A percentile compares a stretch with the other conserved stretches of the same genome.
Conservation (phyloP, 78 protist species). For the Creolimax fragrantissima region DNA sequence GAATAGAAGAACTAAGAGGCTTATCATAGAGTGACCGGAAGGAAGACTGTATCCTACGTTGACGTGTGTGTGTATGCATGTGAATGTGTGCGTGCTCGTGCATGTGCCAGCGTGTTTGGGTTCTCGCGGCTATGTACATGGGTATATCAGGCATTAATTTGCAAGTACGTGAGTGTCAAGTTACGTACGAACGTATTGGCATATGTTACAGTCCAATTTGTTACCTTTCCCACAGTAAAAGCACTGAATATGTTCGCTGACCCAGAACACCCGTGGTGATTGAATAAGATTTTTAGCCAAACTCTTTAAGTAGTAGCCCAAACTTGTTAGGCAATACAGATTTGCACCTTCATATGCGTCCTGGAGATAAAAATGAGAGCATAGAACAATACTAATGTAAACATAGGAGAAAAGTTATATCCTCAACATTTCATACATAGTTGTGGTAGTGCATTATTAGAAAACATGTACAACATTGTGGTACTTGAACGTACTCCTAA, state of each 20-base stretch:
- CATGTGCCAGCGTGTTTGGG: too few relatives aligned
- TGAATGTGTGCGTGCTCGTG: too few relatives aligned
- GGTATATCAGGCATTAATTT: too few relatives aligned
- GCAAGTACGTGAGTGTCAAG: too few relatives aligned
- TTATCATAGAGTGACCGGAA: conserved; percentile 23
- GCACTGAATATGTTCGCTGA: not conserved
- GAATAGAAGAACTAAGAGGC: not conserved
- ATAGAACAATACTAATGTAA: too few relatives aligned
- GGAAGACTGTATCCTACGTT: not conserved
- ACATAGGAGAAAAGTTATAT: too few relatives aligned
- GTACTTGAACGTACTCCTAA: not conserved
- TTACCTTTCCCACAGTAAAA: conserved; percentile 9
- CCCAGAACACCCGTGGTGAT: not conserved
- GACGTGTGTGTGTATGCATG: too few relatives aligned
- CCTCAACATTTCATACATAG: too few relatives aligned
- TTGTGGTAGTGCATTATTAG: not conserved
- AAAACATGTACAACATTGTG: not conserved
- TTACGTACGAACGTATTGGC: too few relatives aligned
- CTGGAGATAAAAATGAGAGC: not conserved
- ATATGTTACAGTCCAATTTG: too few relatives aligned
- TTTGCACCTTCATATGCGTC: not conserved
- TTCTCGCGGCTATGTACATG: too few relatives aligned
- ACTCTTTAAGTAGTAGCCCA: not conserved
- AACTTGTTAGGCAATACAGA: not conserved
- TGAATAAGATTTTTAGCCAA: not conserved